Evolutionary conservation across 805 yeast species (phyloP).

Genomic region (Ogataea trehalophila): DNA sequence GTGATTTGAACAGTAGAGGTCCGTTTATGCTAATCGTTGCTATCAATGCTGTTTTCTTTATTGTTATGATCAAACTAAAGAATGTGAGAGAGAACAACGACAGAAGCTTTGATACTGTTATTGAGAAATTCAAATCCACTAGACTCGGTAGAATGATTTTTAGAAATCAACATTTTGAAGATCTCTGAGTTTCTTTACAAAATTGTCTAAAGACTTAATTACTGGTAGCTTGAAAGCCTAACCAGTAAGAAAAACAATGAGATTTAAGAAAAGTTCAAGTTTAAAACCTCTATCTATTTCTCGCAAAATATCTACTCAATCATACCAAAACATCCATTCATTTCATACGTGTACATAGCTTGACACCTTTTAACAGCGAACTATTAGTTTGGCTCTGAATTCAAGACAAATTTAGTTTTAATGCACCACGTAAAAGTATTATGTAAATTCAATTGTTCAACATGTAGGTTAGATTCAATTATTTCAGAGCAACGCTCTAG

Average conservation of each 20-base stretch:
- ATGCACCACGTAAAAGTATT: background rate
- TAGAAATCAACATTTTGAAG: slow-evolving; percentile 1
- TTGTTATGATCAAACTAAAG: slow-evolving; percentile 26
- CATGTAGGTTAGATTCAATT: too few species aligned
- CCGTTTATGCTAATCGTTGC: slow-evolving; percentile 53
- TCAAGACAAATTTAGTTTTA: background rate
- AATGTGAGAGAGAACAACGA: slow-evolving; percentile 17
- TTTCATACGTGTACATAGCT: background rate
- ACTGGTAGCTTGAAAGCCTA: too few species aligned
- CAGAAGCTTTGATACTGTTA: slow-evolving; percentile 9
- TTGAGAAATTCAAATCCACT: slow-evolving; percentile 7
- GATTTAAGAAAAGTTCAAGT: too few species aligned
- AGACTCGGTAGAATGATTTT: slow-evolving; percentile 9
- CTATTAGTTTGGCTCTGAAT: too few species aligned
- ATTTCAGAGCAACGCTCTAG: too few species aligned
- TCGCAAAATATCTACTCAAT: background rate
- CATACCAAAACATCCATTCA: background rate
- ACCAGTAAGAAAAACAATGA: too few species aligned
- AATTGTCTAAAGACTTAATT: too few species aligned
- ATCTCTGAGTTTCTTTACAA: background rate
- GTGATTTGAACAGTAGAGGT: slow-evolving; percentile 52
- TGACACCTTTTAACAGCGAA: background rate
- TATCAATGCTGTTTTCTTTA: slow-evolving; percentile 32
- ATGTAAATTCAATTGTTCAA: too few species aligned
- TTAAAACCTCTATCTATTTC: too few species aligned